Evolutionary conservation across 345 rosid species (phyloP).

Genomic region (Cardamine occulta): DNA sequence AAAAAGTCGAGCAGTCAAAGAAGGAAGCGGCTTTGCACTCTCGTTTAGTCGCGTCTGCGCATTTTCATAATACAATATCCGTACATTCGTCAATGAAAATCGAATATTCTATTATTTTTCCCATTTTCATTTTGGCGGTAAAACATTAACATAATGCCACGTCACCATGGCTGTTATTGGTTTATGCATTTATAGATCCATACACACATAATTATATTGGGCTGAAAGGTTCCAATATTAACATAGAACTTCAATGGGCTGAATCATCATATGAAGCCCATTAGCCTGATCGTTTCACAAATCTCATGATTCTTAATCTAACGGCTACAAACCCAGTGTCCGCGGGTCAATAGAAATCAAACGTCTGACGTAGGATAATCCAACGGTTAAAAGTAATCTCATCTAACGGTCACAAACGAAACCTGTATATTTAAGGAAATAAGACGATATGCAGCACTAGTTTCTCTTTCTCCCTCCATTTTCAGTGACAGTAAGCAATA

Average conservation of each 20-base stretch:
- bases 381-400: background rate
- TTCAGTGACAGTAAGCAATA: slow-evolving; percentile 2
- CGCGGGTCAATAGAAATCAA: background rate
- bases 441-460: background rate
- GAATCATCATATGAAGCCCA: background rate
- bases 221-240: background rate
- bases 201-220: background rate
- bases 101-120: background rate
- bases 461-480: slow-evolving; percentile 35
- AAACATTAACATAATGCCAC: too few relatives aligned
- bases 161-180: too few relatives aligned
- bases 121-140: background rate
- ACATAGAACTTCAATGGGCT: background rate
- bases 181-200: too few relatives aligned
- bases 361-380: background rate
- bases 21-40: slow-evolving; percentile 15
- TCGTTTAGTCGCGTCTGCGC: slow-evolving; percentile 9
- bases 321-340: background rate
- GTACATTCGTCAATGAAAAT: slow-evolving; percentile 6
- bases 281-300: background rate
- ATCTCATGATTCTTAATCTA: background rate
- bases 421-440: background rate
- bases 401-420: slow-evolving; percentile 17
- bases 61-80: too few relatives aligned
- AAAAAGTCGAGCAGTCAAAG: slow-evolving; percentile 12